Percentiles rank a stretch among this genome's conserved stretches.
Conservation (phyloP, 371 early-diverging fungal species). For the Actinomortierella wolfii region DNA sequence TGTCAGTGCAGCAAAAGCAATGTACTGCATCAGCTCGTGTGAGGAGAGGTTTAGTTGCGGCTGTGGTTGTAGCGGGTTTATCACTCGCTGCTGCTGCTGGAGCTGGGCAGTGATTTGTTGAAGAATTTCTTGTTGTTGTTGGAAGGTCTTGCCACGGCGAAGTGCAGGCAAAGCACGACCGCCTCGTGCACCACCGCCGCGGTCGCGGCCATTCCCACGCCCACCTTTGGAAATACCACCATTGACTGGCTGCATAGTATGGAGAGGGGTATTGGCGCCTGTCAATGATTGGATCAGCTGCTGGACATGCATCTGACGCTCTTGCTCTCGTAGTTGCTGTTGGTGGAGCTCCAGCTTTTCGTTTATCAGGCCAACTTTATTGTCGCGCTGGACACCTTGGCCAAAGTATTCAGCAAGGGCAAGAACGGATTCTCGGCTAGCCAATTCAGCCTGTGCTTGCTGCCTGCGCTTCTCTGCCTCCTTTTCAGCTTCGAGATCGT, state of each 20-base stretch:
- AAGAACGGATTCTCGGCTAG: background rate
- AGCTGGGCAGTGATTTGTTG: slow-evolving; percentile 27
- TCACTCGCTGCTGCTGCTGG: slow-evolving; percentile 15
- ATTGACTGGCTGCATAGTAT: no score
- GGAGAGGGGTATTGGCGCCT: no score
- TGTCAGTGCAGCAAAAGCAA: slow-evolving; percentile 17
- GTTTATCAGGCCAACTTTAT: no score
- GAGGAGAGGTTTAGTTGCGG: slow-evolving; percentile 12
- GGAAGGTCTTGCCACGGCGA: slow-evolving; percentile 33
- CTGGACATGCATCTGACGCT: slow-evolving; percentile 6
- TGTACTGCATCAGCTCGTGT: slow-evolving; percentile 38
- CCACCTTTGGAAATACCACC: background rate
- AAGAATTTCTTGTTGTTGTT: slow-evolving; percentile 36
- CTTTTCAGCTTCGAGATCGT: slow-evolving; percentile 29
- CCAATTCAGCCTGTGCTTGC: background rate
- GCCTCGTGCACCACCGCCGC: slow-evolving; percentile 6
- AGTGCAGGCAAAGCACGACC: slow-evolving; percentile 11
- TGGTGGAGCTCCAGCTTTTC: background rate
- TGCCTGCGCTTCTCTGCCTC: slow-evolving; percentile 3
- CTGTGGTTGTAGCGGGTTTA: background rate
- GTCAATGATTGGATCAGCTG: no score
- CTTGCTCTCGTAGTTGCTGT: slow-evolving; percentile 4
- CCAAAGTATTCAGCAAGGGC: no score
- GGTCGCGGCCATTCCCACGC: slow-evolving; percentile 4
- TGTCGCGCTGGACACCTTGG: no score